Evolutionary conservation across 371 early-diverging fungal species (phyloP), one percentile per base, ranked within the genome.

Genomic region (Mortierella polycephala): DNA sequence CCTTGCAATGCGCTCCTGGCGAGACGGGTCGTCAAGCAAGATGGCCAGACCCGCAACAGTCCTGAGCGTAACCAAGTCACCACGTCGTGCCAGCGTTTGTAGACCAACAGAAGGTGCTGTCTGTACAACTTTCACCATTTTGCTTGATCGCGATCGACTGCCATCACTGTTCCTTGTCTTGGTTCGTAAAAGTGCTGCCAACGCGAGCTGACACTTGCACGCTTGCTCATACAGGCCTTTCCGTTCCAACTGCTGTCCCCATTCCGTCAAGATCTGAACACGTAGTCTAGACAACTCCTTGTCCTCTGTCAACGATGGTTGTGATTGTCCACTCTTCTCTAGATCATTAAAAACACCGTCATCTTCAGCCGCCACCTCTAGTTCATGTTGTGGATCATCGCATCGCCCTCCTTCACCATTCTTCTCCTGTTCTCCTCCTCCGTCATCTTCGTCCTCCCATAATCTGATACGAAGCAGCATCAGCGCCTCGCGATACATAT

Each of bases 161-260:
- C 30, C 37, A 30, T 51, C 21, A n/a, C 23, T 46, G 5, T 50
- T 20, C 14, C 42, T 47, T 57, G 12, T 42, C 16, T 30, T 45
- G 42, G 39, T 57, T 7, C 8, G 51, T 42, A 64, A 50, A 11
- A 69, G 42, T 0, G 79, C 53, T 0, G 64, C 73, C 10, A 79
- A 50, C 47, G 79, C 62, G 56, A 79, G 52, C 12, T 72, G 79
- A 47, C 79, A 79, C 53, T 79, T 79, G 56, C 73, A 68, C 14
- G 79, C 79, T n/a, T 79, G 72, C 53, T 72, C 79, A 49, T 69
- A 79, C 7, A 13, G 56, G 3, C 61, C 49, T 0, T 55, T 60
- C 23, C 62, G 61, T 44, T 79, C 79, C 13, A 69, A 49, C 2
- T 64, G 47, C 52, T 62, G 69, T 4, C 79, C 79, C 79, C 79